Base-by-base conservation (phyloP, 139 green algal species). In the Haematococcus sp. region DNA sequence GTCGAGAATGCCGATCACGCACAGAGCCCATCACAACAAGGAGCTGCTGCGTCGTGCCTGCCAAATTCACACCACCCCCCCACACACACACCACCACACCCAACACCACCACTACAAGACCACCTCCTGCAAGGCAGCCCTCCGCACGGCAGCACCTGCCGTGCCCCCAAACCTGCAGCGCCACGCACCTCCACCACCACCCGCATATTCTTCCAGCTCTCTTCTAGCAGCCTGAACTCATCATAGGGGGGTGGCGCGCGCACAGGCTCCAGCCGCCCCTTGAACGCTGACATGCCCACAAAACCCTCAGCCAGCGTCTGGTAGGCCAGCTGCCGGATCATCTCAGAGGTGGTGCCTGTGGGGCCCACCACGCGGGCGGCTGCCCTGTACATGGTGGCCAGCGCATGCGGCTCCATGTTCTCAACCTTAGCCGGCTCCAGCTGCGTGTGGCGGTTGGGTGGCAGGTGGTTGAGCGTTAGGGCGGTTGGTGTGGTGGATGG, bases 171-270 rank as follows among this genome's bases (percentile, higher is more conserved):
- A 19, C 54, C 54, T 7, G 9, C 54, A 13, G 9, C 22, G 4
- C 4, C 54, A 51, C 61, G 16, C 31, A 69, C 61, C 61, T 69
- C 61, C 3, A 69, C 33, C 13, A 69, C 61, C 15, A 30, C 34
- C 4, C 75, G 68, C 75, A 80, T 72, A 34, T 44, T 55, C 23
- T 66, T 66, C 76, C 76, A 82, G 70, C 63, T 71, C 44, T 78
- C 76, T 56, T 82, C 76, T 27, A 82, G 44, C 65, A 82, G 71
- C 44, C 68, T 56, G 44, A 78, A 82, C 56, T 82, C 76, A 61
- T 82, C 76, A 75, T 76, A 82, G 23, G 70, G 76, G 30, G 76
- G 76, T 19, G 73, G 44, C 11, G 76, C 28, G 28, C 61, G 56
- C 20, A 82, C 68, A 4, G 65, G 43, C 46, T 82, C 76, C 22